Evolutionary conservation across 2,329 filamentous ascomycete species (phyloP), one percentile per base, ranked within the genome.

Genomic region (Xenosphaeropsis pyriputrescens): DNA sequence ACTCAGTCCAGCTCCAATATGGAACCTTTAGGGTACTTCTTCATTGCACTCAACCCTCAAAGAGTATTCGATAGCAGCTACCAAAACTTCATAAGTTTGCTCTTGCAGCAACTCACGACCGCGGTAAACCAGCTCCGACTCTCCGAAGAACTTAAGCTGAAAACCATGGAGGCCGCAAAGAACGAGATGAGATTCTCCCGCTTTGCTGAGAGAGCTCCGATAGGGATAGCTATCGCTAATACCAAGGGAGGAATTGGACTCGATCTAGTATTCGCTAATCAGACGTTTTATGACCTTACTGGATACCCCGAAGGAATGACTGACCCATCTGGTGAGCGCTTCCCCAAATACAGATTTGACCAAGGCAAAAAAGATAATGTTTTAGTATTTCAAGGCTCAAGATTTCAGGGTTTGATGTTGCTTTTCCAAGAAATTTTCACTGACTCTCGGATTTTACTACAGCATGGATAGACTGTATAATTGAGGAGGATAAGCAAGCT

Each of bases 31-130:
- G 80, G 78, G 0, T 72, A 85, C 43, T 58, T 86, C 4, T 65
- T 85, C 13, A 62, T 85, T 32, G 79, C 77, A 2, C 62, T 85
- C 7, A 85, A 85, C 47, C 78, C 80, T 5, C 63, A 79, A 33
- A 63, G 78, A 32, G 79, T 79, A 0, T 85, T 80, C 44, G 80
- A 85, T 48, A 75, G 79, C 41, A 78, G 83, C 43, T 85, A 85
- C 48, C 69, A 67, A 32, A 66, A 80, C 7, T 85, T 80, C 47
- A 65, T 84, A n/a, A 72, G 63, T 13, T 52, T 70, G 4, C 50
- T 71, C 18, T 61, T 56, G 32, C 63, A 69, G 42, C 82, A 64
- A 50, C 58, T 84, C 6, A 75, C 72, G 1, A 81, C 75, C 2
- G 76, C 75, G 5, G 65, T 76, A 41, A 77, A 84, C 49, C 68